These are phyloP conservation scores for Acer negundo DNA, from an alignment of 345 rosid genomes.

Conservation along the genomic window DNA sequence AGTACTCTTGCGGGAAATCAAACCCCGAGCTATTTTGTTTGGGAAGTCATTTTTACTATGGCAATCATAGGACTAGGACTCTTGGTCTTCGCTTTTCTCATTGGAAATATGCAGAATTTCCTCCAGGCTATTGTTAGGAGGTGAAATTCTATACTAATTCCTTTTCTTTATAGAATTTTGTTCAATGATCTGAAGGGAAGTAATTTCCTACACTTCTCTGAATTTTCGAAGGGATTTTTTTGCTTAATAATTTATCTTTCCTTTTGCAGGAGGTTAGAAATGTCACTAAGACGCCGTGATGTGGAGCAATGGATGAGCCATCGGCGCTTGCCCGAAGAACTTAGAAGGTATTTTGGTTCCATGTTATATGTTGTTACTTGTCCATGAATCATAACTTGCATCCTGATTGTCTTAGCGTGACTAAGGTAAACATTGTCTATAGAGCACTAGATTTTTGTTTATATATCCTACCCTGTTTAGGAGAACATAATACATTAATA, in stretches of 20 bases:
- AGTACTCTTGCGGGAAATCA: constrained; percentile 94
- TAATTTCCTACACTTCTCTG: neutral
- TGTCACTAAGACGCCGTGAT: constrained; percentile 83
- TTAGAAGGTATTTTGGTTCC: constrained; percentile 49
- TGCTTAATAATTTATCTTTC: constrained; percentile 10
- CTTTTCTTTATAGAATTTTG: neutral
- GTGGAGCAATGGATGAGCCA: constrained; percentile 97
- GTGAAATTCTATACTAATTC: constrained; percentile 33
- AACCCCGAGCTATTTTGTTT: constrained; percentile 68
- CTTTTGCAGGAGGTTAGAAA: constrained; percentile 68
- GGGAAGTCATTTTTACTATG: constrained; percentile 93
- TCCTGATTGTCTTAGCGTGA: neutral
- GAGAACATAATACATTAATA: neutral
- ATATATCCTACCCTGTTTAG: neutral
- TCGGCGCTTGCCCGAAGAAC: constrained; percentile 65
- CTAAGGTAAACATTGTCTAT: neutral
- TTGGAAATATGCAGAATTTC: constrained; percentile 95
- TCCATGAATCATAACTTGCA: neutral
- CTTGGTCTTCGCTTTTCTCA: constrained; percentile 86
- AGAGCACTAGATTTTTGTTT: neutral
- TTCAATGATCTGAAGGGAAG: neutral
- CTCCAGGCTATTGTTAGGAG: constrained; percentile 84
- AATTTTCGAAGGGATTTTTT: neutral
- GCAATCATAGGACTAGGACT: constrained; percentile 81
- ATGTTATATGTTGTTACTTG: neutral